Conservation (phyloP, 2,329 filamentous ascomycete species). For the Sclerotinia trifoliorum region DNA sequence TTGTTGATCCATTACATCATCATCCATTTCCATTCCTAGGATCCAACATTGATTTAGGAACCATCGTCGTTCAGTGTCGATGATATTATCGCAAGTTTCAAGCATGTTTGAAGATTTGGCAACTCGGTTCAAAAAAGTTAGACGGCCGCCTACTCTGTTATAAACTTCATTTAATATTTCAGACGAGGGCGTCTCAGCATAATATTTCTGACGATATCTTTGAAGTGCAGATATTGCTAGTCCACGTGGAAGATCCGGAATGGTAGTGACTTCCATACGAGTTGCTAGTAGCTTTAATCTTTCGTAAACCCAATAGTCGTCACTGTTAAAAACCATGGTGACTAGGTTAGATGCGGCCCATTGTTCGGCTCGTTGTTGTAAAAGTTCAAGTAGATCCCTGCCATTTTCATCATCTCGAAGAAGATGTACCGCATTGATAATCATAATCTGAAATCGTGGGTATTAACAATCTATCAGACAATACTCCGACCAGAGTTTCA, state of each 20-base stretch:
- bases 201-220: conserved; percentile 80
- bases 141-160: conserved; percentile 77
- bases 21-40: conserved; percentile 76
- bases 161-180: conserved; percentile 74
- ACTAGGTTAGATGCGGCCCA: conserved; percentile 93
- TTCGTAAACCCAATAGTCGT: conserved; percentile 99
- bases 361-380: conserved; percentile 93
- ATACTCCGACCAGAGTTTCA: background rate
- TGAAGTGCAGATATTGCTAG: conserved; percentile 74
- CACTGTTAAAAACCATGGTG: conserved; percentile 90
- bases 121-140: conserved; percentile 85
- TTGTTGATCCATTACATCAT: conserved; percentile 97
- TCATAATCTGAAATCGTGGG: conserved; percentile 49
- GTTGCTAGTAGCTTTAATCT: conserved; percentile 88
- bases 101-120: conserved; percentile 85
- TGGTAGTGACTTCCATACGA: conserved; percentile 88
- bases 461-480: background rate
- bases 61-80: conserved; percentile 71
- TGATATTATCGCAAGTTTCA: conserved; percentile 70
- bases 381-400: conserved; percentile 86
- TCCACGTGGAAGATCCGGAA: conserved; percentile 76
- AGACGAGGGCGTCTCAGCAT: conserved; percentile 56
- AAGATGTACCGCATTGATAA: conserved; percentile 92
- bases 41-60: conserved; percentile 79
- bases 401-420: conserved; percentile 90